Base-by-base conservation (phyloP, 1,284 basidiomycete genomes). In the Boletellus deceptivus region DNA sequence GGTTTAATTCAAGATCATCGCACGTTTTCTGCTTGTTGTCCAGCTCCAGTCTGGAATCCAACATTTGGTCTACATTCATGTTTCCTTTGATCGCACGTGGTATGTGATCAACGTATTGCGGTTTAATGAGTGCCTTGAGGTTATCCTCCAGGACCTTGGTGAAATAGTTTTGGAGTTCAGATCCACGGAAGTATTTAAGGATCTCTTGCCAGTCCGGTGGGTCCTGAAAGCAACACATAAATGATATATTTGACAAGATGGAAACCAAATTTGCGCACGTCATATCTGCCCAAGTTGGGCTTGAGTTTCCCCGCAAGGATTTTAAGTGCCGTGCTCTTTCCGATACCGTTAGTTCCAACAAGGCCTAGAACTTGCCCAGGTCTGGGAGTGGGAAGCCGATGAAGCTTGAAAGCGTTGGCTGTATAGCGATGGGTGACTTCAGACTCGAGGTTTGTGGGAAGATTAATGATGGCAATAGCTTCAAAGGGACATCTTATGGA, bases 91-190 rank as follows among this genome's bases (percentile, higher is more conserved):
- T 91, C 39, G 92, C 92, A 49, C 89, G 83, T 7, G 95, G 95
- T 64, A 98, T 98, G 70, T 98, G 94, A 69, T 98, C 95, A 59
- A 98, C 95, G 67, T 98, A 98, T 82, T 98, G 95, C 1, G 95
- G 95, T 72, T 98, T 98, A 72, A 98, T 98, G 55, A 98, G 82
- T 1, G 95, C 94, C 75, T 97, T 97, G 64, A 98, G 77, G 66
- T 98, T 94, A 70, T 98, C 95, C 72, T 98, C 95, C 22, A 98
- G 79, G n/a, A 98, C 91, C 72, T 97, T 97, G 46, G 94, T 98
- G 72, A 98, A 98, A 76, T 98, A 98, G 70, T 98, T 98, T 69
- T 98, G 95, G 29, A 98, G 79, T 71, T 98, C 94, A 4, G 93
- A 97, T 37, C 95, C 95, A 60, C 95, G 86, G 81, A 97, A 98